A percentile compares a stretch with the other conserved stretches of the same genome.
phyloP scores from a whole-genome alignment of 2,329 filamentous ascomycete species.

The Venturia asperata region DNA sequence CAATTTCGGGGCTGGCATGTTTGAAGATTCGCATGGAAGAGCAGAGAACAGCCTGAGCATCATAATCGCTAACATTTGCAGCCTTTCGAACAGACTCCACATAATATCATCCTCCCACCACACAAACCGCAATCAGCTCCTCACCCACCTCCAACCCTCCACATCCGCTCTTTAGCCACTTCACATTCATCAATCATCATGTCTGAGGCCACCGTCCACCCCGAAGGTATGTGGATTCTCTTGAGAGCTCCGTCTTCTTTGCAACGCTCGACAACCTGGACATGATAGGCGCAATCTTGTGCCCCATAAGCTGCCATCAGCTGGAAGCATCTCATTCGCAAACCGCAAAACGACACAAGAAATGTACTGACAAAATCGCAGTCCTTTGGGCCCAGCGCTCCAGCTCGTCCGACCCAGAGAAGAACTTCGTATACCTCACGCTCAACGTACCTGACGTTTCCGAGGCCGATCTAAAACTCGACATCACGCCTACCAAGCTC shows the following conservation, averaged over 20 bases:
- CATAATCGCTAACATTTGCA: constrained; percentile 9
- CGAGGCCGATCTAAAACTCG: constrained; percentile 67
- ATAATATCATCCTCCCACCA: not conserved
- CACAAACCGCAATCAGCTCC: constrained; percentile 23
- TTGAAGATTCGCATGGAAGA: not conserved
- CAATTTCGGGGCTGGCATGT: not conserved
- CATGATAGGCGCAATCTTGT: not conserved
- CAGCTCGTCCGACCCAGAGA: constrained; percentile 65
- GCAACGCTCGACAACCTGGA: too few species aligned
- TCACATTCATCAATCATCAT: constrained; percentile 18
- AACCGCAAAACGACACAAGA: too few species aligned
- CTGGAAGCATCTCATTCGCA: not conserved
- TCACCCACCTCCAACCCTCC: constrained; percentile 19
- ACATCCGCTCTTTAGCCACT: not conserved
- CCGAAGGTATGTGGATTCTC: constrained; percentile 32
- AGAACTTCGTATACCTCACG: constrained; percentile 93
- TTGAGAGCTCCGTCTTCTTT: not conserved
- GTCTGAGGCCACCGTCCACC: constrained; percentile 26
- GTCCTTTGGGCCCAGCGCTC: constrained; percentile 99
- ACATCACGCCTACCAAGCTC: constrained; percentile 69
- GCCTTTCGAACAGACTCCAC: constrained; percentile 16
- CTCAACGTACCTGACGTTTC: constrained; percentile 83
- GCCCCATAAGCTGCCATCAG: not conserved
- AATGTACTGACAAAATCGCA: constrained; percentile 34
- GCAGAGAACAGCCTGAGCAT: not conserved